Evolutionary conservation across 805 yeast species (phyloP).

Genomic region (Myxozyma kluyveri): DNA sequence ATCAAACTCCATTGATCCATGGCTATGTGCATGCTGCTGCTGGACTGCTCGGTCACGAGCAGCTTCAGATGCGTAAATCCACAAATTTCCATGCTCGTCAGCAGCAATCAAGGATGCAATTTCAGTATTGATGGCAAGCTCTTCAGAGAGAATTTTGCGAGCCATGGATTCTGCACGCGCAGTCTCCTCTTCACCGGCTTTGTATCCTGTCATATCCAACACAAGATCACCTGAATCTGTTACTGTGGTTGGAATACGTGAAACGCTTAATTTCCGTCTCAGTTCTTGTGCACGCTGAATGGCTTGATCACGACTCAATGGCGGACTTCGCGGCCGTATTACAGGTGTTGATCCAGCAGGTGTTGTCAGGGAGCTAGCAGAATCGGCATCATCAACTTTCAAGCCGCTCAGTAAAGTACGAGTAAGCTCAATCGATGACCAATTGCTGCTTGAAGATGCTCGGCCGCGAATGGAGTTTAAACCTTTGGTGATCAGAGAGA

Average conservation of each 20-base stretch:
- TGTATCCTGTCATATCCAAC: conserved; percentile 93
- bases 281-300: conserved; percentile 60
- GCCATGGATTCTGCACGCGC: conserved; percentile 74
- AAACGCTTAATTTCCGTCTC: conserved; percentile 55
- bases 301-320: conserved; percentile 41
- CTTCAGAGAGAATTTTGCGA: conserved; percentile 70
- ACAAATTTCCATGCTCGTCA: conserved; percentile 38
- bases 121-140: conserved; percentile 47
- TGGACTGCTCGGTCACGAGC: conserved; percentile 28
- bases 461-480: neutral
- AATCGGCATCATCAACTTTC: conserved; percentile 21
- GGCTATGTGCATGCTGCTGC: neutral
- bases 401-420: conserved; percentile 17
- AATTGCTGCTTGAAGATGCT: conserved; percentile 15
- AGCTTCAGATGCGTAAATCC: conserved; percentile 35
- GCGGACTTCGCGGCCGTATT: conserved; percentile 30
- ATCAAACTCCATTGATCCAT: conserved; percentile 27
- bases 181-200: conserved; percentile 75
- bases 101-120: conserved; percentile 36
- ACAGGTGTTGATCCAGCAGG: conserved; percentile 24
- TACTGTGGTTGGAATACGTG: conserved; percentile 72
- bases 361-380: conserved; percentile 16
- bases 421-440: conserved; percentile 28
- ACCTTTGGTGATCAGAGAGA: neutral
- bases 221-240: conserved; percentile 87